Evolutionary conservation across 1,284 basidiomycete genomes (phyloP), one percentile per base, ranked within the genome.

Genomic region (Hemileia vastatrix): DNA sequence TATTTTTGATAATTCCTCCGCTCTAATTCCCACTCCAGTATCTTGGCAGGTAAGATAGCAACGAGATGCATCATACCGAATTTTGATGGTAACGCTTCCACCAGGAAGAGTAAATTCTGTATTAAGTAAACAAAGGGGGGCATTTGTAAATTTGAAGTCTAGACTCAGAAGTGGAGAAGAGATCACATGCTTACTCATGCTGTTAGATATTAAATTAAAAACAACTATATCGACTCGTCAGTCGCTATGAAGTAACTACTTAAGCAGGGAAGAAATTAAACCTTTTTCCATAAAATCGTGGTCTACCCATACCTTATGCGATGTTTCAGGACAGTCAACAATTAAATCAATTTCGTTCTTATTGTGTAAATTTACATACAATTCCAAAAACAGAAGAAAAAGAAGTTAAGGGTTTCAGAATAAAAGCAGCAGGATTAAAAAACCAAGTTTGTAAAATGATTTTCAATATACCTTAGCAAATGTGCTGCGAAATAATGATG

Each of bases 221-320:
- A 61, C 23, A 8, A 61, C 58, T 61, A 36, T 19, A n/a, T n/a
- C n/a, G n/a, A n/a, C n/a, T n/a, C n/a, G n/a, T n/a, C n/a, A n/a
- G n/a, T n/a, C n/a, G n/a, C n/a, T n/a, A n/a, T n/a, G n/a, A n/a
- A n/a, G n/a, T n/a, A n/a, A n/a, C n/a, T n/a, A n/a, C n/a, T n/a
- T n/a, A n/a, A n/a, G n/a, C n/a, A n/a, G n/a, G n/a, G n/a, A 54
- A 33, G 19, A 43, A 19, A 31, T 23, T 52, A 31, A 4, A 52
- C 58, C 52, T 54, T 61, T 61, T 43, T 61, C 58, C 21, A 61
- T 52, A 27, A 61, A 61, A 44, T 61, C 58, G 18, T 61, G 58
- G 54, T 61, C 58, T 21, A 61, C 51, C 58, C 58, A 61, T 13
- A 61, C 58, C n/a, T 45, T 48, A 2, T 31, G 43, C 13, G 9